Evolutionary conservation across 2,329 filamentous ascomycete species (phyloP).

Genomic region (Fusarium austroafricanum): DNA sequence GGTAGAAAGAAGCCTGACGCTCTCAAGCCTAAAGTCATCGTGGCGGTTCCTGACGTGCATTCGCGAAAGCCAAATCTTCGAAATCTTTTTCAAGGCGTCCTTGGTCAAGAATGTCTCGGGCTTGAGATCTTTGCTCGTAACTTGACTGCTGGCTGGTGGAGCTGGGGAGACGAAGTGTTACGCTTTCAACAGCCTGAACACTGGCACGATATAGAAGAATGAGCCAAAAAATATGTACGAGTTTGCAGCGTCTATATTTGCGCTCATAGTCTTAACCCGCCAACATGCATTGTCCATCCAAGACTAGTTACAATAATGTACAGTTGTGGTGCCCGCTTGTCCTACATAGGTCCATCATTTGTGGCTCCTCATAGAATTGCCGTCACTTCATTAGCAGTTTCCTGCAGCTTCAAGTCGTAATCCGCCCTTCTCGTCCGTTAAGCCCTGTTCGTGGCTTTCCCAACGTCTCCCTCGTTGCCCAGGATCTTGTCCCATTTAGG

Average conservation of each 20-base stretch:
- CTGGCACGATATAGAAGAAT: constrained; percentile 54
- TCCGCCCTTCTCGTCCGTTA: constrained; percentile 22
- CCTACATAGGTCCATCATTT: constrained; percentile 40
- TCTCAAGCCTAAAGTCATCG: constrained; percentile 64
- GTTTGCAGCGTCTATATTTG: constrained; percentile 42
- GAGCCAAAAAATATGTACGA: constrained; percentile 7
- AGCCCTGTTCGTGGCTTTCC: constrained; percentile 42
- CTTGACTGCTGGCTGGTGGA: constrained; percentile 80
- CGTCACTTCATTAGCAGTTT: constrained; percentile 40
- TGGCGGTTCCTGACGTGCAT: constrained; percentile 80
- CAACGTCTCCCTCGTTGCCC: constrained; percentile 39
- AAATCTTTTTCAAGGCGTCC: constrained; percentile 65
- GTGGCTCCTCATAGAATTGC: constrained; percentile 26
- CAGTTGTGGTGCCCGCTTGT: constrained; percentile 47
- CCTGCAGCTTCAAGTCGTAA: constrained; percentile 21
- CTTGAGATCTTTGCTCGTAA: constrained; percentile 84
- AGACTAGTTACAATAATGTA: constrained; percentile 50
- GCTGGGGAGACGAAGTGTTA: constrained; percentile 80
- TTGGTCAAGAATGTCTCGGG: constrained; percentile 64
- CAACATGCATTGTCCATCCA: constrained; percentile 38
- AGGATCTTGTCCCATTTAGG: constrained; percentile 58
- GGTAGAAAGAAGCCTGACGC: constrained; percentile 44
- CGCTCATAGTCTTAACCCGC: constrained; percentile 39
- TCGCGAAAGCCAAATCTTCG: constrained; percentile 82
- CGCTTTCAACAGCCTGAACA: constrained; percentile 72